A percentile compares a stretch with the other conserved stretches of the same genome.
phyloP scores from a whole-genome alignment of 2,329 filamentous ascomycete genomes.

The Taxawa tesnikishii region DNA sequence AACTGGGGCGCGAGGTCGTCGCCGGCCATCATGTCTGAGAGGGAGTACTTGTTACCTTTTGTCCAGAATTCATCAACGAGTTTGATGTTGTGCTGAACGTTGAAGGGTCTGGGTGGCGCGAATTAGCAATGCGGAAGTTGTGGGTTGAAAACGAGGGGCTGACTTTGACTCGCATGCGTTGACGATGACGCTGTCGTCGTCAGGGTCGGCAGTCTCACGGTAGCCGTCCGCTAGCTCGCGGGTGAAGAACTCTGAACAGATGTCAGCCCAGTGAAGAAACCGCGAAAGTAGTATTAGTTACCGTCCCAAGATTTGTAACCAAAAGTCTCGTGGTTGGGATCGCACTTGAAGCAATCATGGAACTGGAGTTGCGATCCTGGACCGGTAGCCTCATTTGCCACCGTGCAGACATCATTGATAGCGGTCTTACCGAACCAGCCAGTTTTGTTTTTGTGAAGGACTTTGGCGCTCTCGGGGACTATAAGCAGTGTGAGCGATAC shows the following conservation, averaged over 20 bases:
- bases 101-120: no score
- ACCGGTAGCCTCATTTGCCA: conserved; percentile 17
- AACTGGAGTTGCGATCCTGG: no score
- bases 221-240: conserved; percentile 39
- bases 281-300: no score
- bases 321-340: conserved; percentile 36
- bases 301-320: conserved; percentile 54
- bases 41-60: conserved; percentile 52
- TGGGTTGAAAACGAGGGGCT: no score
- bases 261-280: no score
- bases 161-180: conserved; percentile 54
- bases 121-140: no score
- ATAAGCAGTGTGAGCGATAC: no score
- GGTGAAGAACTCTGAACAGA: no score
- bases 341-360: conserved; percentile 46
- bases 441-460: conserved; percentile 21
- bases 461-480: conserved; percentile 22
- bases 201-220: conserved; percentile 42
- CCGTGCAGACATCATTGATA: conserved; percentile 21
- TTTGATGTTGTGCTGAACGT: conserved; percentile 34
- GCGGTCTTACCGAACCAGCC: conserved; percentile 30
- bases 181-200: conserved; percentile 40
- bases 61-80: conserved; percentile 49
- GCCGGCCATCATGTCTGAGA: conserved; percentile 26
- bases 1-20: conserved; percentile 40